Evolutionary conservation across 495 filamentous ascomycete genomes (phyloP), one percentile per base, ranked within the genome.

Genomic region (Ascobolus immersus): DNA sequence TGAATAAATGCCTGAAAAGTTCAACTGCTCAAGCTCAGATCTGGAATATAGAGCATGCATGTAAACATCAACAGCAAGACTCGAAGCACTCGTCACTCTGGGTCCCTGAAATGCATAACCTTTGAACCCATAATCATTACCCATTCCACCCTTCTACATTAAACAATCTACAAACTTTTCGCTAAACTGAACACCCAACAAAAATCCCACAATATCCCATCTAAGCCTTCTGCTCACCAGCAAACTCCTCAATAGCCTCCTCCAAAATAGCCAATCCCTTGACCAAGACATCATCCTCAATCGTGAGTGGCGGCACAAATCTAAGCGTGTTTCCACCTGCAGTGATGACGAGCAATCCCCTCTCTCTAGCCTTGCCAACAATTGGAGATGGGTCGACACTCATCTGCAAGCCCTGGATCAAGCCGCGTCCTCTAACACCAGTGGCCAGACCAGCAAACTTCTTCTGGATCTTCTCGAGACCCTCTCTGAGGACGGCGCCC

Each of bases 301-400:
- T 71, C 3, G 71, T 67, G 47, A 91, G 52, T 32, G 75, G 70
- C 39, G 81, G 81, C 37, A 92, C 76, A 44, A 92, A 86, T 20
- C 81, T 60, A 28, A 92, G 53, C 29, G 78, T 84, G 45, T 93
- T 84, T 3, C 69, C 76, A 3, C 86, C 86, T 21, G 77, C 80
- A 1, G 78, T 92, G 44, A 96, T 93, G 12, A 94, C 59, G 48
- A 96, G 44, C 55, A 96, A 44, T 0, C 86, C 89, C 30, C 81
- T 58, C 59, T 96, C 81, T 37, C 89, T 57, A 17, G 80, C 81
- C 2, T 79, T 81, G 34, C 67, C 76, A 21, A 96, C 62, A 27
- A 96, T 62, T 7, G 64, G 52, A 4, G 62, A 55, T 22, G 75
- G 76, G 46, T 78, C 71, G 33, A 62, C 54, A 5, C 55, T 66